Evolutionary conservation across 805 yeast species (phyloP).

Genomic region (Kuraishia piskuri): DNA sequence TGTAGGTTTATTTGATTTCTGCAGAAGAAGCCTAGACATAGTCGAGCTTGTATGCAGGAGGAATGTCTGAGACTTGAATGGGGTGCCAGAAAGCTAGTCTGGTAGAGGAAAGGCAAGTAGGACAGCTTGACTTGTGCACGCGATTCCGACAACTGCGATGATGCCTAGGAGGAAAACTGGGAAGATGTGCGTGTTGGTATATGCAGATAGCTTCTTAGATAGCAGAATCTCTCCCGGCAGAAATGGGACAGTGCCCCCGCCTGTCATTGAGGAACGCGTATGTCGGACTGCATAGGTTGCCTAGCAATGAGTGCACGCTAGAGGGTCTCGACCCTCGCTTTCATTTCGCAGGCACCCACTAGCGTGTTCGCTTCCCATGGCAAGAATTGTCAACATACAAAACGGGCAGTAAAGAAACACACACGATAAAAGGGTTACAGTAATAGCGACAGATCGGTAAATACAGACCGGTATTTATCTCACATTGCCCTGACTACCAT

Average conservation of each 20-base stretch:
- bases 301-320: not conserved
- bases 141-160: not conserved
- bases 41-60: not conserved
- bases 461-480: too few species aligned
- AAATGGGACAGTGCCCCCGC: not conserved
- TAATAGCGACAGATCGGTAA: not conserved
- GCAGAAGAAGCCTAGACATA: not conserved
- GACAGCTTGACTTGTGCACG: too few species aligned
- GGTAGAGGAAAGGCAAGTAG: not conserved
- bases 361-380: not conserved
- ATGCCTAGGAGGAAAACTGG: too few species aligned
- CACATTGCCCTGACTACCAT: too few species aligned
- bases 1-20: not conserved
- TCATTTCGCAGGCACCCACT: not conserved
- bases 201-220: not conserved
- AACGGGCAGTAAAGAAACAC: not conserved
- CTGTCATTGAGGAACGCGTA: not conserved
- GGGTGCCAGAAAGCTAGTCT: not conserved
- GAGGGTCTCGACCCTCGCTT: not conserved
- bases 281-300: not conserved
- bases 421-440: not conserved
- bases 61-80: not conserved
- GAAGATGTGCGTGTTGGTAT: not conserved
- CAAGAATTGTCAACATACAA: not conserved
- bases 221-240: not conserved